Evolutionary conservation across 2,329 filamentous ascomycete species (phyloP), one percentile per base, ranked within the genome.

Genomic region (Scolecobasidium constrictum): DNA sequence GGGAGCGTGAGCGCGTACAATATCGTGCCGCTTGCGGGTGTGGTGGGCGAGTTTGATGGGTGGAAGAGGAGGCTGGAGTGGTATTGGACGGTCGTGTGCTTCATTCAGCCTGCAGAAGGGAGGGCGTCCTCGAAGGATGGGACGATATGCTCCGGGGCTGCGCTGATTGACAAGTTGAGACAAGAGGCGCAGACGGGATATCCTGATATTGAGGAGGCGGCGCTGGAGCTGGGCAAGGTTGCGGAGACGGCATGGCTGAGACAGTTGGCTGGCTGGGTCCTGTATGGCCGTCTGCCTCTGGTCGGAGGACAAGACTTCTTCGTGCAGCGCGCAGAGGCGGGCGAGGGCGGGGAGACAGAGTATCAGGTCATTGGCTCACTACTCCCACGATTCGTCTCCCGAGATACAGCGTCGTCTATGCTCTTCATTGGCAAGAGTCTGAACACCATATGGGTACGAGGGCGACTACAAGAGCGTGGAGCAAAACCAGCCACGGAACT

Each of bases 231-330:
- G 26, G 73, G 86, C n/a, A 74, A 69, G 12, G 69, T 86, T 17
- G 88, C 87, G 0, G 90, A 98, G 64, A 83, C 77, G 21, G 83
- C 88, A 6, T 98, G 92, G 92, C 67, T 96, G 55, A 84, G 86
- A 59, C 87, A 94, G 56, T 72, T 93, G 9, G 84, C 86, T 3
- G 83, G 84, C 19, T 98, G 90, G 90, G 72, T 96, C 6, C 64
- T 96, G 12, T 93, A 94, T 58, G 92, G 92, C 4, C 78, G 83
- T 40, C 64, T 94, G 45, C 88, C 90, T 1, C 73, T 72, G 12
- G 80, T 85, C 56, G 86, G 86, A 3, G 74, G 72, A 4, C 72
- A 75, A n/a, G 90, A 96, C 61, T 96, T 96, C 58, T 94, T 94
- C 57, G 77, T 96, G 16, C 54, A 61, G 19, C 20, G 41, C 7